Evolutionary conservation across 495 filamentous ascomycete species (phyloP).

Genomic region (Hyaloscypha bicolor): DNA sequence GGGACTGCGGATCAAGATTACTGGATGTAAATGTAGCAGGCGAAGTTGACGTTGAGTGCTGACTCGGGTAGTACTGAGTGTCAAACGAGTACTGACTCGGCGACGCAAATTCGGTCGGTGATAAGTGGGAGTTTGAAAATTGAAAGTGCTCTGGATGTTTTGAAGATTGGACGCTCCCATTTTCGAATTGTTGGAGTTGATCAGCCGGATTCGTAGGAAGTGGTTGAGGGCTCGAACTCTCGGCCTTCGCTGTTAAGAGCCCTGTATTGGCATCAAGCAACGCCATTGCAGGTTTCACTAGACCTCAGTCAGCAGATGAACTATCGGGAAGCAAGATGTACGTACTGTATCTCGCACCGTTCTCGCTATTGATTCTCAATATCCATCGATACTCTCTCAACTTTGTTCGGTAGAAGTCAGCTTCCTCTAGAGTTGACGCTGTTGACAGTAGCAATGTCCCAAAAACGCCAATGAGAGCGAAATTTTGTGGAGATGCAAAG

Average conservation of each 20-base stretch:
- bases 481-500: slow-evolving; percentile 77
- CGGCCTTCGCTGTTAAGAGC: slow-evolving; percentile 19
- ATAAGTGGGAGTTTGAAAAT: slow-evolving; percentile 8
- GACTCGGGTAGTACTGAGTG: slow-evolving; percentile 14
- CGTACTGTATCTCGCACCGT: slow-evolving; percentile 49
- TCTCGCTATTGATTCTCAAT: slow-evolving; percentile 79
- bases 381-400: slow-evolving; percentile 94
- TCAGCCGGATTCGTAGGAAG: neutral
- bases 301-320: neutral
- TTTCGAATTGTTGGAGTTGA: slow-evolving; percentile 3
- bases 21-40: slow-evolving; percentile 14
- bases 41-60: slow-evolving; percentile 1
- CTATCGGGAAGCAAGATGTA: neutral
- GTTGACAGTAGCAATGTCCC: slow-evolving; percentile 82
- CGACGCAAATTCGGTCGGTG: slow-evolving; percentile 16
- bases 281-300: slow-evolving; percentile 32
- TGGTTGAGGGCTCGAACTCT: slow-evolving; percentile 1
- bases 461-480: slow-evolving; percentile 79
- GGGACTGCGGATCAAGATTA: slow-evolving; percentile 13
- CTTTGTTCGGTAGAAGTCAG: slow-evolving; percentile 85
- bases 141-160: slow-evolving; percentile 15
- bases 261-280: slow-evolving; percentile 31
- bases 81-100: slow-evolving; percentile 27
- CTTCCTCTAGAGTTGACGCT: slow-evolving; percentile 80
- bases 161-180: neutral